phyloP scores from a whole-genome alignment of 768 basidiomycete genomes.

The Kwoniella sp. region DNA sequence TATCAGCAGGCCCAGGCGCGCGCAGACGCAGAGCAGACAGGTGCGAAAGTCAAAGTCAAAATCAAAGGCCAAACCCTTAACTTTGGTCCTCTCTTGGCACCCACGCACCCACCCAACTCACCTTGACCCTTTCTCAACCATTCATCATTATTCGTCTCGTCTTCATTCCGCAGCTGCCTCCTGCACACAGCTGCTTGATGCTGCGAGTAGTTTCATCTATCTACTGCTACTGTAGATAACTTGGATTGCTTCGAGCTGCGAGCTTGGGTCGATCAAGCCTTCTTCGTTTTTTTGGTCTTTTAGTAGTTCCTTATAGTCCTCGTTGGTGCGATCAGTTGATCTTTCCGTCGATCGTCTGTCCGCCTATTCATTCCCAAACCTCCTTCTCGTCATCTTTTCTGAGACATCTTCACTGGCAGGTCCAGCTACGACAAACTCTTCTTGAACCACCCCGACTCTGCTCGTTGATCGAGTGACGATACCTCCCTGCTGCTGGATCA shows the following conservation, averaged over 20 bases:
- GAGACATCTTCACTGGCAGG: slow-evolving; percentile 1
- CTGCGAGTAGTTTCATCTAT: background rate
- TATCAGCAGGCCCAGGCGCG: too few relatives aligned
- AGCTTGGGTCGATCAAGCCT: background rate
- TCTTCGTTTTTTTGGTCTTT: background rate
- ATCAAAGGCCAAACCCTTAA: too few relatives aligned
- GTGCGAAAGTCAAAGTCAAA: too few relatives aligned
- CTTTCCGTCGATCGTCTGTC: background rate
- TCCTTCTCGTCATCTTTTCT: background rate
- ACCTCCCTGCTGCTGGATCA: background rate
- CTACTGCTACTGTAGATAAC: background rate
- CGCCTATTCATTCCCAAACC: background rate
- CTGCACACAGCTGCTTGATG: too few relatives aligned
- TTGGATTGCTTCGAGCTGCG: too few relatives aligned
- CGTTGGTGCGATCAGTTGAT: background rate
- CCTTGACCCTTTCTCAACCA: too few relatives aligned
- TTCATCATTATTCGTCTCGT: too few relatives aligned
- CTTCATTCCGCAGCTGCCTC: too few relatives aligned
- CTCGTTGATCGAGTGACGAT: background rate
- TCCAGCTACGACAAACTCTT: background rate
- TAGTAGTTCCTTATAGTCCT: background rate
- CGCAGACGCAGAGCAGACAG: too few relatives aligned
- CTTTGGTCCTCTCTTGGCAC: too few relatives aligned
- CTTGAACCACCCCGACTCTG: background rate
- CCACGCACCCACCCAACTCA: too few relatives aligned